These are phyloP conservation scores for Trichoderma gracile DNA, from an alignment of 2,329 filamentous ascomycete species.

Conservation along the genomic window DNA sequence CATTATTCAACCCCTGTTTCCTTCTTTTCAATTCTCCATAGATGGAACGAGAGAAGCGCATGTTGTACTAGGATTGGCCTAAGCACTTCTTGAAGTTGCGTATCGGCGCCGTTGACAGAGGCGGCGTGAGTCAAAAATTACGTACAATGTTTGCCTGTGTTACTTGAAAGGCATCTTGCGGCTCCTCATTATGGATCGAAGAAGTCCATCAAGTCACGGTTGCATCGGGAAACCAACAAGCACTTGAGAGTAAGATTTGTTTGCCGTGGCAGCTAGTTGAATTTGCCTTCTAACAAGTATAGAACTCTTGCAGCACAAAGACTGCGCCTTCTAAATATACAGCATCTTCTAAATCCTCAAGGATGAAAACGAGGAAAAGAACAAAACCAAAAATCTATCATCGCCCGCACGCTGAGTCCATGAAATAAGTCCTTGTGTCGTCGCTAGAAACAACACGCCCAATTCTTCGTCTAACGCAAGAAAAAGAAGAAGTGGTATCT, in stretches of 20 bases:
- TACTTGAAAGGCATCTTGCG: too few relatives aligned
- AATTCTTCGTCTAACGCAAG: constrained; percentile 20
- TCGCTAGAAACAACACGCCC: not conserved
- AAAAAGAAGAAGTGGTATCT: constrained; percentile 11
- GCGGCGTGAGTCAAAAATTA: too few relatives aligned
- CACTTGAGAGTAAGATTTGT: not conserved
- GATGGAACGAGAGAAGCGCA: too few relatives aligned
- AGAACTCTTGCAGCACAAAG: not conserved
- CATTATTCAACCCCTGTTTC: too few relatives aligned
- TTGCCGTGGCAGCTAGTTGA: constrained; percentile 8
- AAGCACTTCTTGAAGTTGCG: too few relatives aligned
- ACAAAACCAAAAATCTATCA: constrained; percentile 2
- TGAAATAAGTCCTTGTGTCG: not conserved
- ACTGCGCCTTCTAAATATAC: constrained; percentile 16
- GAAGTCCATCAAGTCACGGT: too few relatives aligned
- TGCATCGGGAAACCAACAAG: too few relatives aligned
- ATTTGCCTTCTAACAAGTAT: constrained; percentile 7
- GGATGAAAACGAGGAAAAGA: not conserved
- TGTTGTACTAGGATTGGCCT: too few relatives aligned
- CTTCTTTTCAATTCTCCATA: too few relatives aligned
- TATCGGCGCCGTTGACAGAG: too few relatives aligned
- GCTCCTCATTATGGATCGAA: too few relatives aligned
- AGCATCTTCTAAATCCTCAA: constrained; percentile 13
- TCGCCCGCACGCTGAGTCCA: constrained; percentile 18
- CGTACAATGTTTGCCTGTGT: too few relatives aligned